phyloP scores from a whole-genome alignment of 1,284 basidiomycete genomes.

The Omphalotus olearius region DNA sequence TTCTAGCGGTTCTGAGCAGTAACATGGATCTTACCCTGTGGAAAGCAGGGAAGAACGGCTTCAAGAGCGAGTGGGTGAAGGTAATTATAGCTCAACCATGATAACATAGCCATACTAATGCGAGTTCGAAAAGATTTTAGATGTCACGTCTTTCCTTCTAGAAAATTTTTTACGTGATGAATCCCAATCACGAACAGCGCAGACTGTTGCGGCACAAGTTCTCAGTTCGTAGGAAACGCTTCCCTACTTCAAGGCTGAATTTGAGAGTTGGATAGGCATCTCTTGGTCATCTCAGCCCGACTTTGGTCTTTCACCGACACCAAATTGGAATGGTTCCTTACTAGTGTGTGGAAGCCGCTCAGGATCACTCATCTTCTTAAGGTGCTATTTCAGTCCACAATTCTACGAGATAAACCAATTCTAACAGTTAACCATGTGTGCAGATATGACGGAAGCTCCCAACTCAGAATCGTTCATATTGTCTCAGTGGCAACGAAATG shows the following conservation, averaged over 20 bases:
- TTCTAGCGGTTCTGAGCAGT: slow-evolving; percentile 49
- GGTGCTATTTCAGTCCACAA: slow-evolving; percentile 32
- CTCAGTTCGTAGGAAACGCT: slow-evolving; percentile 29
- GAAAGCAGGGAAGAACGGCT: slow-evolving; percentile 45
- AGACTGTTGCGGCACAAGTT: slow-evolving; percentile 37
- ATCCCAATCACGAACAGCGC: slow-evolving; percentile 14
- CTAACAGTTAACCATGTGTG: background rate
- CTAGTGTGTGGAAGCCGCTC: slow-evolving; percentile 66
- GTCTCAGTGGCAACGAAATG: slow-evolving; percentile 12
- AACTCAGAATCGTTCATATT: slow-evolving; percentile 13
- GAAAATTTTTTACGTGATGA: slow-evolving; percentile 16
- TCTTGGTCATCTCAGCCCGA: slow-evolving; percentile 60
- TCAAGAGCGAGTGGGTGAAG: slow-evolving; percentile 57
- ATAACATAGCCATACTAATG: background rate
- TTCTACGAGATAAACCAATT: background rate
- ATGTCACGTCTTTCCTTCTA: slow-evolving; percentile 40
- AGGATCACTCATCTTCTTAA: slow-evolving; percentile 55
- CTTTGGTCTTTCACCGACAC: slow-evolving; percentile 51
- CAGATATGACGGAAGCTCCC: slow-evolving; percentile 5
- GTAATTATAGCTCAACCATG: slow-evolving; percentile 24
- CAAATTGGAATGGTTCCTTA: slow-evolving; percentile 64
- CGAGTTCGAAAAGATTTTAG: slow-evolving; percentile 31
- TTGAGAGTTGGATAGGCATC: slow-evolving; percentile 41
- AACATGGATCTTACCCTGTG: slow-evolving; percentile 58
- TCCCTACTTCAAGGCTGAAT: slow-evolving; percentile 1